These are phyloP conservation scores for Ganoderma meredithae DNA, from an alignment of 1,284 basidiomycete species.

Conservation along the genomic window DNA sequence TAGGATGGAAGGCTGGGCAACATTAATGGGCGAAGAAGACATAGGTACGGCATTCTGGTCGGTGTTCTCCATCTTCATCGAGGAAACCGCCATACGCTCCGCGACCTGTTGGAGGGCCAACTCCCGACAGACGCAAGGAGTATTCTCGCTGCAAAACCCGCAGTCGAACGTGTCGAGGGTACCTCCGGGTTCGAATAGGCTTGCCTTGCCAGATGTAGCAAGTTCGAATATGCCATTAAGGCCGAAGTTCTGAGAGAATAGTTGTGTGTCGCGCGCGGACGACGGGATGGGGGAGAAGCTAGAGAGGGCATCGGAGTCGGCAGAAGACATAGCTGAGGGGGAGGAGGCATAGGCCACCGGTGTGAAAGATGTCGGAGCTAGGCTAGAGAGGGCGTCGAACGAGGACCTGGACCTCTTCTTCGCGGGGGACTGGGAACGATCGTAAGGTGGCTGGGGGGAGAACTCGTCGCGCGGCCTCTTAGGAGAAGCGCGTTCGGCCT, in stretches of 20 bases:
- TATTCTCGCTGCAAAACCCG: constrained; percentile 74
- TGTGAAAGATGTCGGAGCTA: constrained; percentile 32
- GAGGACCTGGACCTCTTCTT: constrained; percentile 57
- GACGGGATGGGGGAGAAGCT: constrained; percentile 53
- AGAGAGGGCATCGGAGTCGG: constrained; percentile 55
- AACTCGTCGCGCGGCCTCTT: constrained; percentile 66
- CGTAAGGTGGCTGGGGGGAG: constrained; percentile 40
- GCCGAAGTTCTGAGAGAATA: constrained; percentile 38
- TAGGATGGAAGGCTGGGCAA: constrained; percentile 58
- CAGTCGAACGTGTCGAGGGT: constrained; percentile 55
- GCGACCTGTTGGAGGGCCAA: constrained; percentile 56
- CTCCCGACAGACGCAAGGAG: constrained; percentile 79
- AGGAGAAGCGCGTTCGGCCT: constrained; percentile 47
- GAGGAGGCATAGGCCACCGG: constrained; percentile 39
- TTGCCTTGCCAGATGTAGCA: constrained; percentile 40
- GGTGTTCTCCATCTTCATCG: constrained; percentile 48
- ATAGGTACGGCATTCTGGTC: constrained; percentile 34
- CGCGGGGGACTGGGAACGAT: constrained; percentile 40
- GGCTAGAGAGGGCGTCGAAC: constrained; percentile 41
- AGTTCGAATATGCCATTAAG: constrained; percentile 46
- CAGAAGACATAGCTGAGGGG: constrained; percentile 58
- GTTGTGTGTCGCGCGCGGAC: constrained; percentile 40
- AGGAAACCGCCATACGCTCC: constrained; percentile 31
- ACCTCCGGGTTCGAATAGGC: constrained; percentile 43
- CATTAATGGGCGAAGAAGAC: constrained; percentile 25